phyloP scores from a whole-genome alignment of 2,329 filamentous ascomycete genomes.

The Coniochaeta prunicola region DNA sequence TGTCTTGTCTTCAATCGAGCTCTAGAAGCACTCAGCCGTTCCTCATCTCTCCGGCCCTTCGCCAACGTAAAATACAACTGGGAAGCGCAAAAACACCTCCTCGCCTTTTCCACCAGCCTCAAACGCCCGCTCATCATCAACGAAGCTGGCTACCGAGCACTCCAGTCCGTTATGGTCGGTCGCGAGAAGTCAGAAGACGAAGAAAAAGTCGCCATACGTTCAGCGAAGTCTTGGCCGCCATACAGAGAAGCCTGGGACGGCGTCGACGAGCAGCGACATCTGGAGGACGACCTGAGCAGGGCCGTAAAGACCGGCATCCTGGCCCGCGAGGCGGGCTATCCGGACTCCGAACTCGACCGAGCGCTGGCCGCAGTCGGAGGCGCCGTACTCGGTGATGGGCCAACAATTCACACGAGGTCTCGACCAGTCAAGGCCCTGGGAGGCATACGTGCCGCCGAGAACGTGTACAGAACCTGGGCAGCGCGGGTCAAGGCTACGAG shows the following conservation, averaged over 20 bases:
- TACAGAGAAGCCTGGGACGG: slow-evolving; percentile 51
- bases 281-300: slow-evolving; percentile 46
- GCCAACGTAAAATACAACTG: slow-evolving; percentile 41
- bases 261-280: slow-evolving; percentile 46
- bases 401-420: slow-evolving; percentile 48
- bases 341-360: slow-evolving; percentile 35
- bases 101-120: slow-evolving; percentile 42
- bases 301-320: slow-evolving; percentile 44
- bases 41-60: slow-evolving; percentile 21
- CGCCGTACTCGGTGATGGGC: slow-evolving; percentile 38
- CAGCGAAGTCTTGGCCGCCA: slow-evolving; percentile 51
- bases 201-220: slow-evolving; percentile 36
- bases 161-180: slow-evolving; percentile 45
- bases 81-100: slow-evolving; percentile 47
- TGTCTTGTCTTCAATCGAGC: slow-evolving; percentile 33
- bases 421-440: slow-evolving; percentile 23
- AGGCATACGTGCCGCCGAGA: slow-evolving; percentile 19
- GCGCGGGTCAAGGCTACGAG: slow-evolving; percentile 51
- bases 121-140: slow-evolving; percentile 43
- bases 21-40: slow-evolving; percentile 27
- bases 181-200: slow-evolving; percentile 46
- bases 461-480: slow-evolving; percentile 39
- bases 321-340: slow-evolving; percentile 51
- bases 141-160: slow-evolving; percentile 43
- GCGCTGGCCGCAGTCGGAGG: slow-evolving; percentile 48